Percentiles rank a stretch among this genome's conserved stretches.
These are phyloP conservation scores for sorghum (Sorghum bicolor) DNA, from an alignment of 176 grass and related monocot genomes.

Conservation along the genomic window Sorghum_bicolor_NCBIv3 NC_012878.2:3055501-3056000, in stretches of 20 bases:
- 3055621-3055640: neutral
- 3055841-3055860: neutral
- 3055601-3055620: neutral
- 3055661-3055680: neutral
- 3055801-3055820: neutral
- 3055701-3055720: neutral
- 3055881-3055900: constrained; percentile 4
- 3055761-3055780: neutral
- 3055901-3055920: constrained; percentile 17
- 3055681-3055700: constrained; percentile 25
- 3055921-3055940: neutral
- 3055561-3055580: neutral
- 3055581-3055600: neutral
- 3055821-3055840: neutral
- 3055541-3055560: neutral
- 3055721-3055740: neutral
- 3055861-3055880: neutral
- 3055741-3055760: neutral
- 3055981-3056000: constrained; percentile 3
- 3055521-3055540: neutral
- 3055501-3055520: neutral
- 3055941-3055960: neutral
- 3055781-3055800: neutral
- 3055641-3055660: neutral
- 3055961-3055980: neutral